Percentiles rank a stretch among this genome's conserved stretches.
Evolutionary conservation across 148 eudicot species (phyloP).

Genomic region (Dysphania ambrosioides): DNA sequence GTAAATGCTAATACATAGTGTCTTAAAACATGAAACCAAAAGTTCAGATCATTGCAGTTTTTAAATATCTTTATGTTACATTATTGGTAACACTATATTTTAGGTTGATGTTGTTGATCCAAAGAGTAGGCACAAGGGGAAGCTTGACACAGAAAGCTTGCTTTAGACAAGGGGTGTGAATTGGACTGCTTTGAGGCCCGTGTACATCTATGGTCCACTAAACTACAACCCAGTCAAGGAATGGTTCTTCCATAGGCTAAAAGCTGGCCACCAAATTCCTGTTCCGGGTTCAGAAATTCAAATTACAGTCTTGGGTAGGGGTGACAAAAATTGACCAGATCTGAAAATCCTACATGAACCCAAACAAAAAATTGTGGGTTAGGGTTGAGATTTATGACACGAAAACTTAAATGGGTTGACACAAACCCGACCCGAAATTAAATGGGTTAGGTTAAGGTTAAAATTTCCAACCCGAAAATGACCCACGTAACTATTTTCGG

Average conservation of each 20-base stretch:
- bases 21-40: not conserved
- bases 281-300: conserved; percentile 84
- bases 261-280: conserved; percentile 97
- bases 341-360: no score
- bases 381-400: no score
- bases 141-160: conserved; percentile 85
- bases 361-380: no score
- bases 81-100: not conserved
- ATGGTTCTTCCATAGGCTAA: conserved; percentile 97
- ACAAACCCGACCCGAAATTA: no score
- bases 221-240: conserved; percentile 99
- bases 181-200: conserved; percentile 87
- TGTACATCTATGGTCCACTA: conserved; percentile 95
- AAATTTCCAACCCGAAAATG: no score
- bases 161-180: conserved; percentile 60
- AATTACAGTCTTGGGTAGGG: no score
- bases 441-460: no score
- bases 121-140: conserved; percentile 98
- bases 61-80: not conserved
- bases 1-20: not conserved
- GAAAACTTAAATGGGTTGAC: no score
- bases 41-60: not conserved
- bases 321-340: no score
- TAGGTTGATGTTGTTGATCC: conserved; percentile 95
- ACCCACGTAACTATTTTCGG: no score